These are phyloP conservation scores for Geum urbanum DNA, from an alignment of 306 rosid species.

Conservation along the genomic window DNA sequence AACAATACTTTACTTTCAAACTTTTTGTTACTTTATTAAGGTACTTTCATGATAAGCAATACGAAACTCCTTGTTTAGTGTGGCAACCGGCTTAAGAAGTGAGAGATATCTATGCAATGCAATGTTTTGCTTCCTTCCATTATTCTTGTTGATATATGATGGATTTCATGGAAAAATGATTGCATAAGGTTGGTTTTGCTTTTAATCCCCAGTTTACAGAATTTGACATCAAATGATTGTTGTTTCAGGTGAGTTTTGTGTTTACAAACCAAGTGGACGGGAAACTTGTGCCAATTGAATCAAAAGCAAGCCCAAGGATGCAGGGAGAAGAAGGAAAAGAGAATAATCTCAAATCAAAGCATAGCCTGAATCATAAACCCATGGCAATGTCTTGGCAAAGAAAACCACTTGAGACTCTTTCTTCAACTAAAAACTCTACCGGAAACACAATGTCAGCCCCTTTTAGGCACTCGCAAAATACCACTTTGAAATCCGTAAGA, in stretches of 20 bases:
- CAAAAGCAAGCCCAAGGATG: conserved; percentile 40
- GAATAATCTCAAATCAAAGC: conserved; percentile 32
- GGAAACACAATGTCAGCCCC: conserved; percentile 28
- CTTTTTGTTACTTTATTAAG: background rate
- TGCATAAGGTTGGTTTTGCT: background rate
- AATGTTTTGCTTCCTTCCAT: background rate
- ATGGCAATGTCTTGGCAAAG: conserved; percentile 33
- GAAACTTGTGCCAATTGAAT: conserved; percentile 68
- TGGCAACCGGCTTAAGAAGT: background rate
- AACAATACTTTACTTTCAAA: background rate
- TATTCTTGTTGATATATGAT: background rate
- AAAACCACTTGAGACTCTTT: conserved; percentile 38
- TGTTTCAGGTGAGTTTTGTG: conserved; percentile 73
- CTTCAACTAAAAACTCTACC: conserved; percentile 28
- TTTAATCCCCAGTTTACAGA: conserved; percentile 4
- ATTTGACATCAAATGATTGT: background rate
- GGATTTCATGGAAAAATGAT: background rate
- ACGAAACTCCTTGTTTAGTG: background rate
- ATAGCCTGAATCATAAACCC: conserved; percentile 33
- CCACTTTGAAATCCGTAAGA: conserved; percentile 32
- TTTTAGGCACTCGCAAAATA: conserved; percentile 30
- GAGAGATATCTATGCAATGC: background rate
- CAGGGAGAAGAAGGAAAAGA: conserved; percentile 41
- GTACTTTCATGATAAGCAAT: background rate
- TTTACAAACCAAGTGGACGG: conserved; percentile 94